These are phyloP conservation scores for Hypoxylon sp. DNA, from an alignment of 2,329 filamentous ascomycete genomes.

Conservation along the genomic window DNA sequence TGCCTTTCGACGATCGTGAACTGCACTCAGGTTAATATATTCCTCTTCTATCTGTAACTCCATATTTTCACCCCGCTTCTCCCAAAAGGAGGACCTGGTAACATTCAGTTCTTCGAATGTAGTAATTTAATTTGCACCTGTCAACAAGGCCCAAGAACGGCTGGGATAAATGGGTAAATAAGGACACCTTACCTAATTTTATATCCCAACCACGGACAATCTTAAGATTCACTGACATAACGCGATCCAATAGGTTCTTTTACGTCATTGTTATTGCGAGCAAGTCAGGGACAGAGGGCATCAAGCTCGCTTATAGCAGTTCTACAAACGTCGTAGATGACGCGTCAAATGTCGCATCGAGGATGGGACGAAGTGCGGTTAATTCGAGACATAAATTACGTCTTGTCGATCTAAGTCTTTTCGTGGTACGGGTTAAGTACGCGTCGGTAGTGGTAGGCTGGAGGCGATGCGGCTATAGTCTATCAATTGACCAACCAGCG, in stretches of 20 bases:
- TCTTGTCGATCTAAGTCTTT: conserved; percentile 33
- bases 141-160: conserved; percentile 6
- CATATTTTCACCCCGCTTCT: conserved; percentile 20
- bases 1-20: background rate
- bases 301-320: conserved; percentile 16
- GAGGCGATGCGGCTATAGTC: conserved; percentile 7
- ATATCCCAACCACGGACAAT: conserved; percentile 4
- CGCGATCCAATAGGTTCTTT: conserved; percentile 10
- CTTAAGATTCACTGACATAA: background rate
- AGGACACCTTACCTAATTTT: conserved; percentile 11
- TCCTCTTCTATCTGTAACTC: conserved; percentile 5
- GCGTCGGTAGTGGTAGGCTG: conserved; percentile 20
- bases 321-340: conserved; percentile 18
- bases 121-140: conserved; percentile 1
- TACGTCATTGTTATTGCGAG: conserved; percentile 26
- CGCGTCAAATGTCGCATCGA: conserved; percentile 32
- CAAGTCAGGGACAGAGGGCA: conserved; percentile 28
- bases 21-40: background rate
- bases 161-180: conserved; percentile 35
- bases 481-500: conserved; percentile 23
- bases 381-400: conserved; percentile 34
- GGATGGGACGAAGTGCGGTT: conserved; percentile 24
- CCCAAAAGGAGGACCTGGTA: conserved; percentile 9
- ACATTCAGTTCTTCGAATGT: conserved; percentile 9
- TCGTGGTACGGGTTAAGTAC: conserved; percentile 11